These are phyloP conservation scores for Elsinoe batatas DNA, from an alignment of 2,329 filamentous ascomycete species.

Conservation along the genomic window DNA sequence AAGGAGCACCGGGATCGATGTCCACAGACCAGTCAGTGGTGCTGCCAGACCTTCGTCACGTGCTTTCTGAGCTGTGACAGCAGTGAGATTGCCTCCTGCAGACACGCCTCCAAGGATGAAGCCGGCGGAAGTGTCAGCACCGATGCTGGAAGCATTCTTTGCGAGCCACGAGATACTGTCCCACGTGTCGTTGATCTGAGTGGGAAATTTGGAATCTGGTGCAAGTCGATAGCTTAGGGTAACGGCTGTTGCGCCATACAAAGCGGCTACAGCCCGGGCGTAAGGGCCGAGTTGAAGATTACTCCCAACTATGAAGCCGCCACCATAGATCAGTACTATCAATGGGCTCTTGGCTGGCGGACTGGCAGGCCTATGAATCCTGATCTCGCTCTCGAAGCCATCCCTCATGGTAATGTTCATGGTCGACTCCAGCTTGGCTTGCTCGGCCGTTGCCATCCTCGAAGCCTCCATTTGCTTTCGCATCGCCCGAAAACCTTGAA, in stretches of 20 bases:
- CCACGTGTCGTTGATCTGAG: slow-evolving; percentile 35
- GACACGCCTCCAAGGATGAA: slow-evolving; percentile 43
- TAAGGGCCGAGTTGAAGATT: slow-evolving; percentile 21
- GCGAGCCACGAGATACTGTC: slow-evolving; percentile 39
- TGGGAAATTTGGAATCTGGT: slow-evolving; percentile 39
- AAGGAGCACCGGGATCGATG: slow-evolving; percentile 34
- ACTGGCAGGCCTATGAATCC: slow-evolving; percentile 24
- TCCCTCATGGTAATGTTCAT: slow-evolving; percentile 26
- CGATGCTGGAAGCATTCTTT: slow-evolving; percentile 31
- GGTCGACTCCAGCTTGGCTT: slow-evolving; percentile 14
- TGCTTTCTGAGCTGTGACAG: slow-evolving; percentile 32
- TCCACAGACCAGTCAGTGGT: slow-evolving; percentile 39
- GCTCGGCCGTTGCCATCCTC: slow-evolving; percentile 7
- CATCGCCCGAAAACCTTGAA: slow-evolving; percentile 9
- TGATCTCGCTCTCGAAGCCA: slow-evolving; percentile 26
- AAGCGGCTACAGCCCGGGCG: slow-evolving; percentile 17
- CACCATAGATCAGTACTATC: slow-evolving; percentile 22
- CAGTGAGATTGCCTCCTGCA: slow-evolving; percentile 35
- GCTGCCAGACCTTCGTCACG: slow-evolving; percentile 34
- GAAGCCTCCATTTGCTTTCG: slow-evolving; percentile 12
- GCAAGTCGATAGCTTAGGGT: slow-evolving; percentile 38
- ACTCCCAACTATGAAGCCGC: slow-evolving; percentile 22
- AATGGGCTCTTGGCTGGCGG: slow-evolving; percentile 18
- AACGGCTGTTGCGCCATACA: slow-evolving; percentile 33
- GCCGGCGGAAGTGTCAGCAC: slow-evolving; percentile 34